A percentile compares a stretch with the other conserved stretches of the same genome.
Evolutionary conservation across 352 stramenopile species (phyloP).

Genomic region (Pythium aquatile): DNA sequence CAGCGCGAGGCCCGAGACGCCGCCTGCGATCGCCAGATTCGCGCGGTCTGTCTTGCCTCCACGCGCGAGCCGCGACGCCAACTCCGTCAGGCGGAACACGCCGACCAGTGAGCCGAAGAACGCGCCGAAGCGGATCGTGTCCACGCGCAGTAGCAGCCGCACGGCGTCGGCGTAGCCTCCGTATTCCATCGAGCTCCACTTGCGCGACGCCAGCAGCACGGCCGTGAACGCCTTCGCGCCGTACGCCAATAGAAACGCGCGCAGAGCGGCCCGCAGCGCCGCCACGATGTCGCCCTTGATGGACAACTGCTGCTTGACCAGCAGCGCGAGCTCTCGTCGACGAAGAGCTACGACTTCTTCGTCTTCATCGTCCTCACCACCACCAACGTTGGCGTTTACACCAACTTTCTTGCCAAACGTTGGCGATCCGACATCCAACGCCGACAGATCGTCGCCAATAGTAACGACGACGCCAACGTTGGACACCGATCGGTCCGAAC

Average conservation of each 20-base stretch:
- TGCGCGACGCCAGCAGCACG: conserved; percentile 70
- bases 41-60: conserved; percentile 45
- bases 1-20: conserved; percentile 61
- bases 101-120: conserved; percentile 80
- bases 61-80: conserved; percentile 43
- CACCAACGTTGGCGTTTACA: background rate
- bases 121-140: conserved; percentile 76
- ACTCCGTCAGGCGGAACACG: conserved; percentile 63
- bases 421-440: conserved; percentile 5
- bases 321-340: conserved; percentile 6
- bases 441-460: conserved; percentile 8
- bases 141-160: conserved; percentile 55
- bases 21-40: conserved; percentile 69
- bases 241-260: conserved; percentile 67
- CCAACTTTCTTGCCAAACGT: conserved; percentile 3
- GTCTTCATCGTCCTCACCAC: conserved; percentile 1
- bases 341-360: background rate
- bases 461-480: conserved; percentile 9
- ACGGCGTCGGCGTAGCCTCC: conserved; percentile 68
- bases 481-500: background rate
- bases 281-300: conserved; percentile 24
- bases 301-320: conserved; percentile 17
- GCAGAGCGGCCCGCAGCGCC: conserved; percentile 35
- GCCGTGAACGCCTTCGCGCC: conserved; percentile 83
- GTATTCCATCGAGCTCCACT: conserved; percentile 76